Base-by-base conservation (phyloP, 441 rosid species). In the Gossypium gossypioides region DNA sequence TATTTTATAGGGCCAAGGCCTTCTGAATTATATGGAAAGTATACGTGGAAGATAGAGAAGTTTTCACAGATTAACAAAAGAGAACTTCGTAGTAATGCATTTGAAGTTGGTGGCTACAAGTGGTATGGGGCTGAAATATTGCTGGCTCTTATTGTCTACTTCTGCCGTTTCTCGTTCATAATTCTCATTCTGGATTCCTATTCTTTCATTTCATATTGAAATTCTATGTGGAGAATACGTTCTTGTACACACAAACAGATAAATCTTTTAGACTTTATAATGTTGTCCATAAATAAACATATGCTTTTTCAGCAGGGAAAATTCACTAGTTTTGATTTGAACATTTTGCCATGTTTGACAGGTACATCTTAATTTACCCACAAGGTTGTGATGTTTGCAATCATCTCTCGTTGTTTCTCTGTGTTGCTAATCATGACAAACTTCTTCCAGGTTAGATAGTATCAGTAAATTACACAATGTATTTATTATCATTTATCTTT, bases 381-480 rank as follows among this genome's bases (percentile, higher is more conserved):
- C 98, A 92, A 80, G 98, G 99, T 19, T 92, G 98, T 81, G 99
- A 95, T 76, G 99, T 89, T 71, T 87, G 89, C 85, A 91, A 95
- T 83, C 98, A 95, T 82, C 97, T 95, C 40, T 95, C 99, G 9
- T 83, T 95, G 87, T 95, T 95, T 83, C 97, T 95, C 21, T 92
- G 98, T 81, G 99, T 95, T 78, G 91, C 91, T 64, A 86, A 95
- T 75, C 90, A 95, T 59, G 99, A 95, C 72, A 95, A 95, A 80
- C 99, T 95, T 78, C 96, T 91, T 79, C 99, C 99, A 83, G 99
- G 99, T 95, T 68, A 76, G 82, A 34, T 71, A 18, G 65, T 50
- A 18, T 60, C 56, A 22, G 24, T 13, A 24, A 69, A 51, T 57
- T 54, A 44, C 24, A 57, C 42, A 24, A 54, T 19, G 71, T 40